Base-by-base conservation (phyloP, 768 basidiomycete genomes). In the Paxillus involutus region DNA sequence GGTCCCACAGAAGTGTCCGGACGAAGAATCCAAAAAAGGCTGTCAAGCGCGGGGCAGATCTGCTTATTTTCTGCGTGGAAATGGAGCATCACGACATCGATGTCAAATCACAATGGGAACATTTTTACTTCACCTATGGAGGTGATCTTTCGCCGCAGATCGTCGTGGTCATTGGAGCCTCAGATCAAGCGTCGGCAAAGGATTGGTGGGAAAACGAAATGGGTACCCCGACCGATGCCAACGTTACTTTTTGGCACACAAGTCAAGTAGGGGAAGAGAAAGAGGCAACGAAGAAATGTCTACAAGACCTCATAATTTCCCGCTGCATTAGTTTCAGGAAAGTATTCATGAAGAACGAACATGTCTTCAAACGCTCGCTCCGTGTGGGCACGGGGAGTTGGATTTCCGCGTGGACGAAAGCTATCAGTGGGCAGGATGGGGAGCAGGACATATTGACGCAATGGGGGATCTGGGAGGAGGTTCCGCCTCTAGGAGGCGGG, bases 121-220 rank as follows among this genome's bases (percentile, higher is more conserved):
- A 64, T 42, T 67, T 67, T 55, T 54, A 59, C 44, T 17, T 52
- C 35, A 60, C 67, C 2, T 67, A 69, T 10, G 55, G 67, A 35
- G 66, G 66, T 9, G 60, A 67, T 24, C 58, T 67, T 30, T 59
- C 66, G 19, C 67, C 66, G 10, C 62, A 51, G 32, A 62, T 67
- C 41, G 51, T 69, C 19, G 49, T 67, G 30, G 56, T 67, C 14
- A 29, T 56, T 21, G 66, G 66, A 37, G 67, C 60, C 10, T 7
- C 17, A 8, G 36, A 51, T 40, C 58, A 56, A 40, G 0, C 2
- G 4, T 49, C 44, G 41, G 67, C 67, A 21, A 48, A 67, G n/a
- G 16, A 52, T 40, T 67, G 67, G 64, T 67, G 67, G 64, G 39
- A 5, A 39, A 53, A 50, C 40, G 45, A 35, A 8, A 7, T 48